Conservation (phyloP, 1,139 yeast genomes). For the Debaryomyces udenii region DNA sequence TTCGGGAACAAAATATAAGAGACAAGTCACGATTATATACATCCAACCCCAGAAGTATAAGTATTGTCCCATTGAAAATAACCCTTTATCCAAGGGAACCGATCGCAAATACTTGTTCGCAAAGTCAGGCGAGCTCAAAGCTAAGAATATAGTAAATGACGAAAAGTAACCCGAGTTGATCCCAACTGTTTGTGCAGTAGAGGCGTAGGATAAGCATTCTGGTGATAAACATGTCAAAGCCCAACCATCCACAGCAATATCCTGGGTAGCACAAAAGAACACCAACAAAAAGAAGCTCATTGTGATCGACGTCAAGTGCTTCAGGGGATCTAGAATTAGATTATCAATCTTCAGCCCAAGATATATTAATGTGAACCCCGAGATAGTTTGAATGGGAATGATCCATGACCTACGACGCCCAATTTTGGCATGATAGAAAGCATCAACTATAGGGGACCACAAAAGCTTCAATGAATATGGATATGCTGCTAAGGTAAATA, state of each 20-base stretch:
- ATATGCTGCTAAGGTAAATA: slow-evolving; percentile 89
- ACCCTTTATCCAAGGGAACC: slow-evolving; percentile 63
- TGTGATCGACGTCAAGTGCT: slow-evolving; percentile 59
- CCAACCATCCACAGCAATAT: slow-evolving; percentile 99
- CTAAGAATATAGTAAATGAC: slow-evolving; percentile 87
- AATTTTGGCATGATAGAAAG: slow-evolving; percentile 63
- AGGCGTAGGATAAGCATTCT: slow-evolving; percentile 85
- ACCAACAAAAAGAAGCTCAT: slow-evolving; percentile 72
- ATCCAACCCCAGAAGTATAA: slow-evolving; percentile 76
- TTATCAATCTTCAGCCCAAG: slow-evolving; percentile 64
- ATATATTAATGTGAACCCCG: slow-evolving; percentile 66
- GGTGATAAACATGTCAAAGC: slow-evolving; percentile 85
- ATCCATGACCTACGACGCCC: slow-evolving; percentile 96
- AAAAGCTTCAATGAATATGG: slow-evolving; percentile 90
- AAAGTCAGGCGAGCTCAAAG: slow-evolving; percentile 89
- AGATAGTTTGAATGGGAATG: slow-evolving; percentile 81
- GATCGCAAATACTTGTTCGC: slow-evolving; percentile 80
- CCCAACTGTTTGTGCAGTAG: slow-evolving; percentile 97
- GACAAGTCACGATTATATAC: slow-evolving; percentile 67
- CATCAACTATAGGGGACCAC: slow-evolving; percentile 97
- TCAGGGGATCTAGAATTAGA: slow-evolving; percentile 58
- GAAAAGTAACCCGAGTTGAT: slow-evolving; percentile 90
- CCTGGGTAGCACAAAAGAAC: slow-evolving; percentile 94
- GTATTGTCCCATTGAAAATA: slow-evolving; percentile 74
- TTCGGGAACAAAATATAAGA: slow-evolving; percentile 65